Evolutionary conservation across 345 rosid genomes (phyloP).

Genomic region (Bruguiera parviflora): DNA sequence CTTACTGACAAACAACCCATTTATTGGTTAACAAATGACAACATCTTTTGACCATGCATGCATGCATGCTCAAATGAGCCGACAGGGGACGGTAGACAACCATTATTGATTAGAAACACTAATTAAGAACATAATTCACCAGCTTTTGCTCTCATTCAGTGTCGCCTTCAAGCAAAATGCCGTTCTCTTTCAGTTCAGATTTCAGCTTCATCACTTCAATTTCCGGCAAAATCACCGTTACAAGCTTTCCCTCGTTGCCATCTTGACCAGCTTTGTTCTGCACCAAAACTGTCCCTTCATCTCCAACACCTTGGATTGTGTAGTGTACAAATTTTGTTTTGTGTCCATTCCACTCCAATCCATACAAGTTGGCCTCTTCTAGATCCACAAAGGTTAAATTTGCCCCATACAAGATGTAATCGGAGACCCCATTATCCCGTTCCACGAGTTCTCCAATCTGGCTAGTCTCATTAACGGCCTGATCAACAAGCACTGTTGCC

Average conservation of each 20-base stretch:
- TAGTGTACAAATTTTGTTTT: constrained; percentile 40
- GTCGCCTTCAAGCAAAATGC: constrained; percentile 18
- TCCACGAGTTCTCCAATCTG: constrained; percentile 41
- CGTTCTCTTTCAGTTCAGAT: constrained; percentile 35
- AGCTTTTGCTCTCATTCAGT: constrained; percentile 13
- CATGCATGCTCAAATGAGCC: too few relatives aligned
- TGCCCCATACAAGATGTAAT: constrained; percentile 60
- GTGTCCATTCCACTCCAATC: constrained; percentile 37
- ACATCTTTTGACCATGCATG: too few relatives aligned
- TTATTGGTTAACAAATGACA: too few relatives aligned
- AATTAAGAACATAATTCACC: too few relatives aligned
- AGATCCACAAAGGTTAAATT: constrained; percentile 57
- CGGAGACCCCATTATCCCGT: constrained; percentile 38
- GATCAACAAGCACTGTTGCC: constrained; percentile 20
- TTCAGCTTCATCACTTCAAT: constrained; percentile 36
- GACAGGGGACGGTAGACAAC: too few relatives aligned
- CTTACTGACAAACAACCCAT: too few relatives aligned
- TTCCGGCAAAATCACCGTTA: constrained; percentile 44
- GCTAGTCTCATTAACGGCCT: constrained; percentile 40
- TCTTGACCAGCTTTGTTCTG: constrained; percentile 1
- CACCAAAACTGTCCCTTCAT: constrained; percentile 55
- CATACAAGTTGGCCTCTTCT: constrained; percentile 40
- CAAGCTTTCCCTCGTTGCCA: constrained; percentile 29
- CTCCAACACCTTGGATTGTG: constrained; percentile 52
- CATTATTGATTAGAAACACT: too few relatives aligned